Evolutionary conservation across 2,329 filamentous ascomycete genomes (phyloP), one percentile per base, ranked within the genome.

Genomic region (Colletotrichum tabaci): DNA sequence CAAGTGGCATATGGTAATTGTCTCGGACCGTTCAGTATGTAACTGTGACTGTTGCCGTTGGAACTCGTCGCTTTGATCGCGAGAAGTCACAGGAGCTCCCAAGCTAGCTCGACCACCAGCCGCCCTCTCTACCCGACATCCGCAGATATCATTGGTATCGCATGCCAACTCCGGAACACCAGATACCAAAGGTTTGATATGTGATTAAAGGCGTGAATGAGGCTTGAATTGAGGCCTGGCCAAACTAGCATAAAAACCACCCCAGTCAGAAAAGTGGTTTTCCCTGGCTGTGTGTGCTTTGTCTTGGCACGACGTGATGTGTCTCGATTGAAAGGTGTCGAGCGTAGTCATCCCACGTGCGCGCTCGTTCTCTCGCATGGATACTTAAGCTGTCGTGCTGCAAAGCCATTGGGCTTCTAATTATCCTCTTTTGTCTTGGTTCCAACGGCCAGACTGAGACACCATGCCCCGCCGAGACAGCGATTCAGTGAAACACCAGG

Each of bases 401-500:
- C 13, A 6, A 40, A 50, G n/a, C 18, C 26, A 4, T 35, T 18
- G 6, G 15, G 30, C 18, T 10, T 35, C 10, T 6, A n/a, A 10
- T 8, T 23, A 15, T 5, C 18, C 15, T 26, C 18, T 21, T 38
- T 13, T 26, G 46, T 18, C 60, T 50, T 9, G n/a, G 6, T 5
- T 13, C 15, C 60, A n/a, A 52, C 44, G 30, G 35, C 9, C 46
- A 50, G 15, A 8, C 15, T 40, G 26, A 65, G 66, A 66, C 53
- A 52, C 35, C 21, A 38, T 30, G 26, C 60, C n/a, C 10, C 2
- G 8, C 26, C 58, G 35, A 61, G 44, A 40, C 58, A 50, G n/a
- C 4, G 2, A 50, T 4, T 71, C 47, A 67, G 38, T 84, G 78
- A 86, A 98, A 97, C 0, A 98, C 92, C 80, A 98, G 84, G 44